Conservation (phyloP, 495 filamentous ascomycete genomes). For the Margaritispora aquatica region DNA sequence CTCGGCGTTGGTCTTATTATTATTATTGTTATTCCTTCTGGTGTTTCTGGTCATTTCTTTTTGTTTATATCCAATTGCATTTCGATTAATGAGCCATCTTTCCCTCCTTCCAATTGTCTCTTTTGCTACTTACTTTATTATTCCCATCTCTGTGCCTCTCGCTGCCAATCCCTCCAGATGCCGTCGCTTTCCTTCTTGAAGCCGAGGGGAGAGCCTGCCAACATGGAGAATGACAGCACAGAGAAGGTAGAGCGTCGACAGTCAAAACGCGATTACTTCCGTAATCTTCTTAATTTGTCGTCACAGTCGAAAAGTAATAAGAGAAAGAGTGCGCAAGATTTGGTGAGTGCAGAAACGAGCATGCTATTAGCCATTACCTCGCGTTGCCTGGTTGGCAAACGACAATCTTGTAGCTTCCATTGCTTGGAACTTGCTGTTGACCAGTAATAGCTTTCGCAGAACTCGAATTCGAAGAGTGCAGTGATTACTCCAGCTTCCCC, state of each 20-base stretch:
- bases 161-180: conserved; percentile 22
- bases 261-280: conserved; percentile 32
- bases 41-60: conserved; percentile 8
- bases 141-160: too few relatives aligned
- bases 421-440: too few relatives aligned
- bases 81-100: conserved; percentile 16
- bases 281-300: conserved; percentile 26
- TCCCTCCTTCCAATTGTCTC: too few relatives aligned
- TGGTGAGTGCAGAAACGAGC: conserved; percentile 23
- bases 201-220: conserved; percentile 4
- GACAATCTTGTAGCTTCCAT: too few relatives aligned
- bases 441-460: too few relatives aligned
- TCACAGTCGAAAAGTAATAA: conserved; percentile 24
- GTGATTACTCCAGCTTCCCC: conserved; percentile 1
- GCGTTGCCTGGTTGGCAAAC: too few relatives aligned
- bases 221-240: conserved; percentile 7
- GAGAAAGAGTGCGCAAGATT: conserved; percentile 19
- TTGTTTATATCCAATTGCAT: conserved; percentile 11
- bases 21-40: too few relatives aligned
- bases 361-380: too few relatives aligned
- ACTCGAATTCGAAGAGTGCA: not conserved
- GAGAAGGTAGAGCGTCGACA: conserved; percentile 27
- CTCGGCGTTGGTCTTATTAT: not conserved
- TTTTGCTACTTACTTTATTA: too few relatives aligned
- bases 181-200: conserved; percentile 24